These are phyloP conservation scores for Cucurbita ficifolia DNA, from an alignment of 306 rosid species.

Conservation along the genomic window DNA sequence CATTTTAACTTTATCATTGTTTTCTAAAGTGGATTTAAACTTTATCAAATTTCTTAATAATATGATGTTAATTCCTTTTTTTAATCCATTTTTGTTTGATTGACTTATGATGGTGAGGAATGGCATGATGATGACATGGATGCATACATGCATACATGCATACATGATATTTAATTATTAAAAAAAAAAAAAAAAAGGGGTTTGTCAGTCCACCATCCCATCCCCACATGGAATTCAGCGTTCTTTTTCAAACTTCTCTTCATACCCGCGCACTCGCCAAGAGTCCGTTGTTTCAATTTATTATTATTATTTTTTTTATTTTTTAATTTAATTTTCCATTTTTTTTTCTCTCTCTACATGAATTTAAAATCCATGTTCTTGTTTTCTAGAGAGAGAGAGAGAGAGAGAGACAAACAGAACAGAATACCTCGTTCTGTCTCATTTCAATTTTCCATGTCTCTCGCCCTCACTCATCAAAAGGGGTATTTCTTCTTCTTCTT, in stretches of 20 bases:
- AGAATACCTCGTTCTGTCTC: not conserved
- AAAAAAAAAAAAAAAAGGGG: not conserved
- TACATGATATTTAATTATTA: not conserved
- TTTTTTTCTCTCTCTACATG: not conserved
- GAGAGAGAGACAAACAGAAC: not conserved
- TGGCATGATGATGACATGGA: not conserved
- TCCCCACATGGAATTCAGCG: conserved; percentile 42
- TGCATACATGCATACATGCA: not conserved
- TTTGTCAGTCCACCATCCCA: conserved; percentile 21
- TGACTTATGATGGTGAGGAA: no score
- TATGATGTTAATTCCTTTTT: not conserved
- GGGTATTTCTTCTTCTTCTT: not conserved
- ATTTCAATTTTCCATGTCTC: not conserved
- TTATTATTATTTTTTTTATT: not conserved
- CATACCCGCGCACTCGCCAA: conserved; percentile 84
- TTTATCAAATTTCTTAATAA: not conserved
- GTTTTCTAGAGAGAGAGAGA: not conserved
- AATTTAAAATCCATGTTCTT: not conserved
- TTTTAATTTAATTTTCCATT: not conserved
- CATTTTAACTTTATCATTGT: not conserved
- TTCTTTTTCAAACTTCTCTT: conserved; percentile 71
- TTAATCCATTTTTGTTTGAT: not conserved
- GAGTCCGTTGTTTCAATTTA: conserved; percentile 21
- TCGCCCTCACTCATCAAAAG: not conserved
- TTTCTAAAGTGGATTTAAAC: not conserved